Base-by-base conservation (phyloP, 805 yeast species). In the Metschnikowia rubicola region DNA sequence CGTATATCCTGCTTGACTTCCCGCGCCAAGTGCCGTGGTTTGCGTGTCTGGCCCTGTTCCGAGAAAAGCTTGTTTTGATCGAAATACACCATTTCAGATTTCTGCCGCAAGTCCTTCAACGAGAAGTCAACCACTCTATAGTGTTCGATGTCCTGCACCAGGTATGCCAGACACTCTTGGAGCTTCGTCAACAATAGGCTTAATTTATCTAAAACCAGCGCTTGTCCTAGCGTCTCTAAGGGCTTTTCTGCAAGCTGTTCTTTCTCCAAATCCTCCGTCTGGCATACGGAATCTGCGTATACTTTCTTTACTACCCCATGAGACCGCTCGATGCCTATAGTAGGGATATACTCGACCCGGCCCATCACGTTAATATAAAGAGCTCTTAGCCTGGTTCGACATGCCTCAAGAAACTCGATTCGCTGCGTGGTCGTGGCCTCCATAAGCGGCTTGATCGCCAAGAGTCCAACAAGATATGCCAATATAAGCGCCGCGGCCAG, bases 1-100 rank as follows among this genome's bases (percentile, higher is more conserved):
- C 77, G 58, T n/a, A 72, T 66, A 41, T 66, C 71, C 44, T 62
- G 66, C 51, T 62, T 67, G 28, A 64, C 63, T 32, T 70, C 75
- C 12, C 60, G 54, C 1, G 66, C 65, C 51, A 70, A 52, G 46
- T 67, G 67, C 35, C 41, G 21, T 8, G 50, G 35, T 34, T 51
- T 37, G n/a, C 41, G 30, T 39, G 2, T 35, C 48, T 9, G 56
- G 57, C 6, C 47, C 41, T 26, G 41, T 28, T 32, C 47, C 47
- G 19, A 54, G 41, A 70, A 70, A 7, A 71, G 54, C 26, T 64
- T 68, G 30, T 54, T 57, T 37, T 58, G 60, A 46, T 67, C 63
- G 50, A 71, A 71, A 35, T 63, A 62, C 15, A 61, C 61, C 50
- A 66, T 51, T 48, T 72, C 77, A 0, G 66, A 60, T 44, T 65